Evolutionary conservation across 1,284 basidiomycete species (phyloP), one percentile per base, ranked within the genome.

Genomic region (Sparassis latifolia): DNA sequence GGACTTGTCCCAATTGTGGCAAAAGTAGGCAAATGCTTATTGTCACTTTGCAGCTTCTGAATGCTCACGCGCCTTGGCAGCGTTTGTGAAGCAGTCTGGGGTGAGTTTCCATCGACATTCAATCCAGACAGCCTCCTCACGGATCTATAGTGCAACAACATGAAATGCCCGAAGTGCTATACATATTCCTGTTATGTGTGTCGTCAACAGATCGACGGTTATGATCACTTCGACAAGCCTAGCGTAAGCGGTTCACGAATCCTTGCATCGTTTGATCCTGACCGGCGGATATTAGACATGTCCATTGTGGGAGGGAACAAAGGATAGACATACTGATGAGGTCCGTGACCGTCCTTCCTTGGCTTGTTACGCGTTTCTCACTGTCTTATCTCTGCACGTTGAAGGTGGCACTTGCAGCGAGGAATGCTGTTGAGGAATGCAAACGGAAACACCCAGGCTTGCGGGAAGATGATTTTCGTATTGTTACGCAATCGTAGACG

Each of bases 131-230:
- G 5, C 31, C 27, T 0, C 12, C 42, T 10, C n/a, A 39, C 31
- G 32, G 28, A 39, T 7, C 33, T 51, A 28, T 10, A 89, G 84
- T 90, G 87, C 68, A 90, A 90, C 73, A 89, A 89, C 63, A 89
- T 89, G 82, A 76, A 70, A 10, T 92, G 89, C 59, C 75, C 80
- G 1, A 70, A 81, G 51, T 93, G 90, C 58, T 52, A 49, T 3
- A 82, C 87, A 0, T 39, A 86, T 29, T 89, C 83, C 0, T 93
- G 90, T 64, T 92, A 92, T 62, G 72, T 88, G 12, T 93, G 90
- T 62, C 77, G 86, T 27, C 61, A 85, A 58, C 58, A 81, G 33
- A 84, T 92, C 39, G 67, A 52, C 2, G 86, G 89, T 1, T 93
- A 93, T 61, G 82, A 86, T 0, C 91, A 94, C 62, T 93, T 93